Evolutionary conservation across 352 stramenopile genomes (phyloP), one percentile per base, ranked within the genome.

Genomic region (Pythium scleroteichum): DNA sequence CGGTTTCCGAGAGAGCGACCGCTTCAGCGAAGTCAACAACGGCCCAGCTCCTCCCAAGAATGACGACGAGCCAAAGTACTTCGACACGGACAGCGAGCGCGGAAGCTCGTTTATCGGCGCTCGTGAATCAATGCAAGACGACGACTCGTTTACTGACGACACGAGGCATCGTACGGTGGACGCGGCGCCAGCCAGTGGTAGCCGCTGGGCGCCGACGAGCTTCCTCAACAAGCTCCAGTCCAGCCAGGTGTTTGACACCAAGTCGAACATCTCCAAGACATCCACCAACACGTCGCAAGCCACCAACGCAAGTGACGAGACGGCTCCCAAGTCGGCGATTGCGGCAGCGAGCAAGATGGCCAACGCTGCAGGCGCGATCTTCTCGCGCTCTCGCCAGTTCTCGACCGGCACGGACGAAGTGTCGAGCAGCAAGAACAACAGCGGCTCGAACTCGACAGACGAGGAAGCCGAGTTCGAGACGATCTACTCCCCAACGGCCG

Each of bases 1-100:
- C 9, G 42, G 67, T 45, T 29, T 59, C 12, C 64, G 64, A 13
- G 48, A 68, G 17, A 68, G 59, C 44, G 62, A 63, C 39, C 66
- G 68, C 22, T 58, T 63, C 16, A 78, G 74, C 24, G 53, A 68
- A 14, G 58, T 74, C 29, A 71, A 76, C 29, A 66, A 29, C 64
- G 61, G 42, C 17, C 75, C 17, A 69, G 64, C 44, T 53, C 73
- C 53, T 39, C 56, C 48, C 17, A 69, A 55, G 40, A 53, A 44
- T 27, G 52, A 59, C 5, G 62, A 72, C 10, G 70, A 66, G 0
- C 71, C 59, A 7, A 73, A 71, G 54, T 78, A 79, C 62, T 79
- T 79, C 22, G 73, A 86, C 53, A 76, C 76, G 0, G 74, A 83
- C 46, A 83, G 76, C 55, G 73, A 83, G 4, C 68, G 69, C 19